Evolutionary conservation across 2,329 filamentous ascomycete genomes (phyloP).

Genomic region (Aureobasidium melanogenum): DNA sequence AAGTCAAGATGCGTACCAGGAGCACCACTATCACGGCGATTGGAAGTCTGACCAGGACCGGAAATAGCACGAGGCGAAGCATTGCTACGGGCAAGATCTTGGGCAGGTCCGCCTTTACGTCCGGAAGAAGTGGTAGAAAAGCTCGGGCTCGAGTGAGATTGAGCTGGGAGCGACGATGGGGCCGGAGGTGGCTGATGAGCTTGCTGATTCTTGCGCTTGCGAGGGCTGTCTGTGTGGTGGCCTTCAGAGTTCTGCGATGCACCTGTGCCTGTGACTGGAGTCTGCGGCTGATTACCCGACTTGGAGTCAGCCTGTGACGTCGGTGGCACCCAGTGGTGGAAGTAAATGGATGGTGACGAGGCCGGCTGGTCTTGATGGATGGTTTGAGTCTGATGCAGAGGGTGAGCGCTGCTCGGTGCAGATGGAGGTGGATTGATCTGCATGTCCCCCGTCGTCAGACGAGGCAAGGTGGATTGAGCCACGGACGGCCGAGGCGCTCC

Average conservation of each 20-base stretch:
- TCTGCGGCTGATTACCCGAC: conserved; percentile 54
- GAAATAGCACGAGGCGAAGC: conserved; percentile 33
- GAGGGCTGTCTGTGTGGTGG: conserved; percentile 66
- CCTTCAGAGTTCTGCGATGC: conserved; percentile 40
- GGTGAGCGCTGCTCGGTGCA: conserved; percentile 30
- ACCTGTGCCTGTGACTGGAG: conserved; percentile 59
- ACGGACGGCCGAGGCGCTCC: conserved; percentile 32
- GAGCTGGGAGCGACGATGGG: conserved; percentile 31
- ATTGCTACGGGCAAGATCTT: conserved; percentile 59
- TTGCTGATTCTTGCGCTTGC: conserved; percentile 69
- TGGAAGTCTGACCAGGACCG: conserved; percentile 11
- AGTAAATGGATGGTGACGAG: conserved; percentile 70
- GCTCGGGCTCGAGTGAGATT: conserved; percentile 36
- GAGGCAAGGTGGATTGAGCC: conserved; percentile 39
- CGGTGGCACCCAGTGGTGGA: conserved; percentile 88
- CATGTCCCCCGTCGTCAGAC: conserved; percentile 45
- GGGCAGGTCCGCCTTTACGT: conserved; percentile 28
- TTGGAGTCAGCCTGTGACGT: conserved; percentile 49
- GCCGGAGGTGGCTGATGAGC: conserved; percentile 43
- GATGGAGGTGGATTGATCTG: conserved; percentile 39
- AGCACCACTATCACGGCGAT: conserved; percentile 15
- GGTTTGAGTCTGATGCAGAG: conserved; percentile 38
- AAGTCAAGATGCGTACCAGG: conserved; percentile 11
- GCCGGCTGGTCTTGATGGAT: conserved; percentile 54
- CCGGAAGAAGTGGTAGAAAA: conserved; percentile 46